Evolutionary conservation across 805 yeast species (phyloP), one percentile per base, ranked within the genome.

Genomic region (Sungouiozyma ichnusensis): DNA sequence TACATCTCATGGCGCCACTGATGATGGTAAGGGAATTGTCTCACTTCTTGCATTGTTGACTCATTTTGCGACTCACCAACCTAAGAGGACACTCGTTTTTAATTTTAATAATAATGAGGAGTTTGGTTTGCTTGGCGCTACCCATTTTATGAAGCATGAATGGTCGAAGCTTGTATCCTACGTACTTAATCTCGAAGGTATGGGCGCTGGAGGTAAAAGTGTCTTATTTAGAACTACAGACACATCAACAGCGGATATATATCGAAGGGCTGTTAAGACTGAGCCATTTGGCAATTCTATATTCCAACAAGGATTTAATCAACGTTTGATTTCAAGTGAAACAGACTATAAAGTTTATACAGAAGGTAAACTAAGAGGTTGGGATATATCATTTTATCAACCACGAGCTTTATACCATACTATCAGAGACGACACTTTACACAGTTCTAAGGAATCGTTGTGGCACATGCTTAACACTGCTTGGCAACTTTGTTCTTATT

Each of bases 71-170:
- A 55, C 60, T 2, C 46, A 59, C 9, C 80, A 73, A 48, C 94
- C 95, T 1, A 58, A 69, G 36, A 69, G 95, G 44, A 81, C 88
- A 3, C 63, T 88, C 13, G 68, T 87, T 5, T 78, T 88, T 63
- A 87, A 88, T 60, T 84, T 88, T 65, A 88, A 88, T 62, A 83
- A 87, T 58, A 75, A 86, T 57, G 97, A 87, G 58, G 97, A 87
- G 54, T 81, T 85, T 60, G 95, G 94, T 0, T 67, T 88, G 24
- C 64, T 79, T 42, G 97, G 97, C 3, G 94, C 96, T 0, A 69
- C 71, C 36, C 73, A 81, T 0, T 86, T 85, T 51, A 62, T 83
- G 41, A 58, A 71, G 27, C 94, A 86, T 57, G 79, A 81, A 15
- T 83, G 94, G 90, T 68, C 75, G 17, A 61, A 69, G 33, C 59